A percentile compares a stretch with the other conserved stretches of the same genome.
Conservation (phyloP, 2,329 filamentous ascomycete species). For the Tympanopsis confertula region DNA sequence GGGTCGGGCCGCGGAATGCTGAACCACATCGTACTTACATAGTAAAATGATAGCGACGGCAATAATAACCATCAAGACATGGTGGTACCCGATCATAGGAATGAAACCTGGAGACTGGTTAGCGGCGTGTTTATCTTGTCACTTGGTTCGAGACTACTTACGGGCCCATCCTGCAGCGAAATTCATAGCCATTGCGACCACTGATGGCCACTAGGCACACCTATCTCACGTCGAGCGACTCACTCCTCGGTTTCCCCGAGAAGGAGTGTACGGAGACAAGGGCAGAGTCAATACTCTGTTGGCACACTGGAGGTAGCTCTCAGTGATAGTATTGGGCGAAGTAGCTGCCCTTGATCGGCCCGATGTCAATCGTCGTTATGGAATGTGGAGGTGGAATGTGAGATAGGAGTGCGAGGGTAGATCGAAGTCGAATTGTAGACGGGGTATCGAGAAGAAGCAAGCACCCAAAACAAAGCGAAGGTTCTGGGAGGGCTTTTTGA, state of each 20-base stretch:
- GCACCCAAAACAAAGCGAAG: no score
- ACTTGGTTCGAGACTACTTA: background rate
- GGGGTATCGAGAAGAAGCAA: no score
- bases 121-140: background rate
- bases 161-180: background rate
- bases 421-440: no score
- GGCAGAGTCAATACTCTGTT: no score
- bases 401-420: no score
- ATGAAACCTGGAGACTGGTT: background rate
- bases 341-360: no score
- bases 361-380: no score
- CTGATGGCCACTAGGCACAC: background rate
- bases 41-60: constrained; percentile 57
- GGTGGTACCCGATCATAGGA: constrained; percentile 5
- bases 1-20: background rate
- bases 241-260: constrained; percentile 1
- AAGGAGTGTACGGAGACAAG: no score
- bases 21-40: constrained; percentile 38
- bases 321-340: no score
- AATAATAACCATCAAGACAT: constrained; percentile 61
- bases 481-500: no score
- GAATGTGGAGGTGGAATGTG: no score
- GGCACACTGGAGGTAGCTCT: no score
- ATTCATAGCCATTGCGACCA: background rate
- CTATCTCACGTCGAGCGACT: background rate